Percentiles rank a stretch among this genome's conserved stretches.
These are phyloP conservation scores for Fusarium nisikadoi DNA, from an alignment of 2,329 filamentous ascomycete genomes.

Conservation along the genomic window DNA sequence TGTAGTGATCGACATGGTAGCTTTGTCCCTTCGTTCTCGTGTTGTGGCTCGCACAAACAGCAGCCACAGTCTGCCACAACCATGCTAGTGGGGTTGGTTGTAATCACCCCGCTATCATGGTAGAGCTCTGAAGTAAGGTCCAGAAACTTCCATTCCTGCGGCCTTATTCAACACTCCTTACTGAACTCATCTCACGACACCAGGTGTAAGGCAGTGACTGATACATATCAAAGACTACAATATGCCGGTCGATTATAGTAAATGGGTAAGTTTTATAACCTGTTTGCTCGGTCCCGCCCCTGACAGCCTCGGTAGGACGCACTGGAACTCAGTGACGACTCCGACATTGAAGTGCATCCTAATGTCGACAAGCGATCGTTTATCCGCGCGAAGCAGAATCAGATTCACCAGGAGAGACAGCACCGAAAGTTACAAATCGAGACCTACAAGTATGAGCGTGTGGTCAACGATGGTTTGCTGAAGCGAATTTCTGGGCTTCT, in stretches of 20 bases:
- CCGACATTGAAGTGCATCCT: conserved; percentile 96
- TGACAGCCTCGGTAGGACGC: conserved; percentile 69
- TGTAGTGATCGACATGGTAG: not conserved
- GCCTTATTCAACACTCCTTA: not conserved
- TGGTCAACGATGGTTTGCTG: conserved; percentile 92
- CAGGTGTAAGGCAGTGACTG: not conserved
- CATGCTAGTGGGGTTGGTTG: conserved; percentile 37
- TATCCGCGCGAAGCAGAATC: conserved; percentile 96
- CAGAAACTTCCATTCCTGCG: conserved; percentile 43
- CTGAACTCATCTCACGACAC: not conserved
- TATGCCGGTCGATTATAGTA: conserved; percentile 71
- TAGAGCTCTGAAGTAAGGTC: conserved; percentile 33
- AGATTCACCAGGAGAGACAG: conserved; percentile 92
- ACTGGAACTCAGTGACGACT: conserved; percentile 97
- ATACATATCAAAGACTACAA: not conserved
- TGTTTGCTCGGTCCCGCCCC: not conserved
- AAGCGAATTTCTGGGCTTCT: conserved; percentile 85
- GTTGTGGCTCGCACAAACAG: not conserved
- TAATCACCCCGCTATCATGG: conserved; percentile 43
- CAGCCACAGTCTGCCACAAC: conserved; percentile 10
- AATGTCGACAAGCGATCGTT: conserved; percentile 99
- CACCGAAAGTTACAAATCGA: conserved; percentile 90
- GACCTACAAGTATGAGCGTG: conserved; percentile 89
- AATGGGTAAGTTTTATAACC: conserved; percentile 65
- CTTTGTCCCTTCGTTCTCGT: not conserved